phyloP scores from a whole-genome alignment of 2,329 filamentous ascomycete species.

The Cadophora sp. region DNA sequence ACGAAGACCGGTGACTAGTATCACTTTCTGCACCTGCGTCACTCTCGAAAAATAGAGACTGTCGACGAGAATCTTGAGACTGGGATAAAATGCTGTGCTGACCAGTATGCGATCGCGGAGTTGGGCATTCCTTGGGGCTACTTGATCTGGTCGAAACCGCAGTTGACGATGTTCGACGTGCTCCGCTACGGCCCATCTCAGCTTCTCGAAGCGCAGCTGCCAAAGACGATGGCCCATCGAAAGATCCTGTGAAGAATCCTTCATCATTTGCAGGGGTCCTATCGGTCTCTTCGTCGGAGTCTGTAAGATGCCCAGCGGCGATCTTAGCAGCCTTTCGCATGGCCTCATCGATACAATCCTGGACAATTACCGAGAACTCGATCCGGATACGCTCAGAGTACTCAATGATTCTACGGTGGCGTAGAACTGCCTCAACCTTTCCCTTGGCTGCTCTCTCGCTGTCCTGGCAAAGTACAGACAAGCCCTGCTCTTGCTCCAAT shows the following conservation, averaged over 20 bases:
- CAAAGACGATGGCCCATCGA: conserved; percentile 63
- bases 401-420: conserved; percentile 91
- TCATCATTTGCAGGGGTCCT: conserved; percentile 57
- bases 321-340: conserved; percentile 89
- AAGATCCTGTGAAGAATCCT: conserved; percentile 58
- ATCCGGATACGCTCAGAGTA: conserved; percentile 95
- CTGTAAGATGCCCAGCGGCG: conserved; percentile 82
- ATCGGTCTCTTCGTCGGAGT: conserved; percentile 61
- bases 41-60: conserved; percentile 81
- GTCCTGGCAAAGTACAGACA: conserved; percentile 87
- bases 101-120: conserved; percentile 81
- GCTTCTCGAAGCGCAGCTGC: conserved; percentile 56
- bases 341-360: conserved; percentile 94
- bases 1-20: conserved; percentile 83
- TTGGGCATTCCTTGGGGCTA: conserved; percentile 90
- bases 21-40: conserved; percentile 82
- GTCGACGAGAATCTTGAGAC: conserved; percentile 71
- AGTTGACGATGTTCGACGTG: conserved; percentile 56
- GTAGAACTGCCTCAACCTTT: conserved; percentile 92
- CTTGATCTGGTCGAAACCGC: conserved; percentile 79
- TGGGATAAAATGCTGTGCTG: conserved; percentile 63
- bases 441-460: conserved; percentile 83
- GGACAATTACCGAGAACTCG: conserved; percentile 90
- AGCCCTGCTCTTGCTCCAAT: conserved; percentile 89
- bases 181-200: conserved; percentile 43